A percentile compares a stretch with the other conserved stretches of the same genome.
phyloP scores from a whole-genome alignment of 228 moss, liverwort and hornwort genomes.

The Sphagnum magellanicum region DNA sequence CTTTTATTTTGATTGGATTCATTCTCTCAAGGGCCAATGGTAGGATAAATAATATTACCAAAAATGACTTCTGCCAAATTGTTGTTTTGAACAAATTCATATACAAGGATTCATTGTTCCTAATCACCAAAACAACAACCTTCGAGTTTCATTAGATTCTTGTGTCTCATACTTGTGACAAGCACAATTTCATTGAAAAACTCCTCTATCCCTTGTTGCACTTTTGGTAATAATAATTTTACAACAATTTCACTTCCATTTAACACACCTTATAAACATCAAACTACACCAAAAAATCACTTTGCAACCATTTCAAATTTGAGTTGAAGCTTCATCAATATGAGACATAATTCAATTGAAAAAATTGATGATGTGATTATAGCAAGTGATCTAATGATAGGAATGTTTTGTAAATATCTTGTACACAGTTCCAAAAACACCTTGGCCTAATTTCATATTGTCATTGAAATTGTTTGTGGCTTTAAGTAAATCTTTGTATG shows the following conservation, averaged over 20 bases:
- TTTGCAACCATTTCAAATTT: too few species aligned
- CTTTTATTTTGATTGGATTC: too few species aligned
- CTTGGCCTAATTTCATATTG: not conserved
- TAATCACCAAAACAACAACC: slow-evolving; percentile 13
- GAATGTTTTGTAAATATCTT: not conserved
- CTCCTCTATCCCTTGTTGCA: not conserved
- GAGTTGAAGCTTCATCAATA: too few species aligned
- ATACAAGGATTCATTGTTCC: slow-evolving; percentile 16
- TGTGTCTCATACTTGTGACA: slow-evolving; percentile 3
- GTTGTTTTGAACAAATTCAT: slow-evolving; percentile 15
- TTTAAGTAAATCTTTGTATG: not conserved
- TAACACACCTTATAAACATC: too few species aligned
- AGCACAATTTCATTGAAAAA: slow-evolving; percentile 8
- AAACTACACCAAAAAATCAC: too few species aligned
- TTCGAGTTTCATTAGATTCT: slow-evolving; percentile 10
- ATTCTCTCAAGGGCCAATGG: too few species aligned
- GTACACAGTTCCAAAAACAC: not conserved
- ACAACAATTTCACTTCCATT: slow-evolving; percentile 3
- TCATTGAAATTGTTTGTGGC: not conserved
- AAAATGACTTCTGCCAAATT: not conserved
- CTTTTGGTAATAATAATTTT: slow-evolving; percentile 4
- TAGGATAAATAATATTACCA: too few species aligned
- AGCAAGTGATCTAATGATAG: too few species aligned
- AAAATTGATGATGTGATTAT: too few species aligned
- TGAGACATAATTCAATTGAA: too few species aligned